Evolutionary conservation across 2,329 filamentous ascomycete species (phyloP), one percentile per base, ranked within the genome.

Genomic region (Verticillium nonalfalfae): DNA sequence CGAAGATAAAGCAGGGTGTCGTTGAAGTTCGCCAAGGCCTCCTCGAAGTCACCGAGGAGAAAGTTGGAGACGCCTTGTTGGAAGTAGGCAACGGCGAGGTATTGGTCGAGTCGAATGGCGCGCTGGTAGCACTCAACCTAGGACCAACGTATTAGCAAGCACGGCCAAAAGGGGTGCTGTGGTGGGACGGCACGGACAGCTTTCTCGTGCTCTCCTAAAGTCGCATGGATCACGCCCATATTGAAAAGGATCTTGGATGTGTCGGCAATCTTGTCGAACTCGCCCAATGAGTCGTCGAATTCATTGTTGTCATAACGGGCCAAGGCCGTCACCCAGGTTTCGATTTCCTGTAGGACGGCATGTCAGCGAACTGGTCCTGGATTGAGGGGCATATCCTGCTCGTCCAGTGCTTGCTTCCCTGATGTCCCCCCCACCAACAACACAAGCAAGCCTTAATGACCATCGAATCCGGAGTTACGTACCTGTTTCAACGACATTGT

Each of bases 241-340:
- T 99, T 99, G 82, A 99, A 99, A 64, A 97, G 82, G 65, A 99
- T 99, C 81, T 97, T 98, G 68, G 95, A 97, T 0, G 95, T 99
- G 74, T 98, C 95, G 64, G 90, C 84, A 70, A 99, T 97, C 68
- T 83, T 85, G 65, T 91, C 90, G 72, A 99, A 98, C 64, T 90
- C 86, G 68, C 82, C 85, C 65, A 98, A 79, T 34, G 95, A 88
- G 67, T 94, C 90, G 71, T 98, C 94, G 77, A 96, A 98, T 72
- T 99, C 92, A 78, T 97, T 96, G 78, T 94, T 95, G 78, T 99
- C 95, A 79, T 99, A 99, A 73, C 89, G 89, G 69, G 81, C 87
- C 60, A 99, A 86, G 76, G 95, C 95, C 74, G 89, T 82, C 68
- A 98, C 95, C 95, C 95, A 99, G 58, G 92, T 96, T 80, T 98